Evolutionary conservation across 768 basidiomycete species (phyloP), one percentile per base, ranked within the genome.

Genomic region (Leccinum olivaceopallidum): DNA sequence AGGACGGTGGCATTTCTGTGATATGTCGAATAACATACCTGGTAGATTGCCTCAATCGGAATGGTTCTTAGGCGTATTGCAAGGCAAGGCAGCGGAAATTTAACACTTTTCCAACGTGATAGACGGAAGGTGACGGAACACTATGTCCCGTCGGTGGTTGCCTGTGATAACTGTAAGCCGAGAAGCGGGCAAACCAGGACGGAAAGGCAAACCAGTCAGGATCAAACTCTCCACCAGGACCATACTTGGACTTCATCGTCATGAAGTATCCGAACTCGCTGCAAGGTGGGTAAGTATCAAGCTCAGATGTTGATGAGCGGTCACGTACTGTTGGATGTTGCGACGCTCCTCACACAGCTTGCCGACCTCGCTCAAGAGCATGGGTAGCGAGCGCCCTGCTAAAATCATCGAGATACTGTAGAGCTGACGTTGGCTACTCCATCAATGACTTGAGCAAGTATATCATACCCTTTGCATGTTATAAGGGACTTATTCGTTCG

Each of bases 141-240:
- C 75, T 76, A 37, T 78, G 22, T n/a, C 54, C 62, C 62, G 69
- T 66, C 13, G 74, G 78, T n/a, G 83, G 84, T 75, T 77, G 78
- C 81, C 80, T 80, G 55, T 26, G 10, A 22, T 20, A n/a, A 48
- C 34, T 59, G 37, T 58, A 57, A 62, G 42, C 12, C 24, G 42
- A 58, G 36, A 7, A 6, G 18, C 39, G 4, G 18, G 22, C 7
- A 9, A 8, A 32, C 14, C n/a, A 34, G 20, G 37, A 54, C 22
- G 20, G 6, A 58, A 18, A 18, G 24, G 57, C 75, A 63, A 48
- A 86, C 92, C 92, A 94, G n/a, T 90, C 86, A 8, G 87, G 83
- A 67, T 92, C 88, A 68, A 89, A 94, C 71, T 92, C 88, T 55
- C 92, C 92, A 59, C 90, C 91, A n/a, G 90, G 86, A 6, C 87